Evolutionary conservation across 352 stramenopile genomes (phyloP), one percentile per base, ranked within the genome.

Genomic region (Phytophthora kernoviae): DNA sequence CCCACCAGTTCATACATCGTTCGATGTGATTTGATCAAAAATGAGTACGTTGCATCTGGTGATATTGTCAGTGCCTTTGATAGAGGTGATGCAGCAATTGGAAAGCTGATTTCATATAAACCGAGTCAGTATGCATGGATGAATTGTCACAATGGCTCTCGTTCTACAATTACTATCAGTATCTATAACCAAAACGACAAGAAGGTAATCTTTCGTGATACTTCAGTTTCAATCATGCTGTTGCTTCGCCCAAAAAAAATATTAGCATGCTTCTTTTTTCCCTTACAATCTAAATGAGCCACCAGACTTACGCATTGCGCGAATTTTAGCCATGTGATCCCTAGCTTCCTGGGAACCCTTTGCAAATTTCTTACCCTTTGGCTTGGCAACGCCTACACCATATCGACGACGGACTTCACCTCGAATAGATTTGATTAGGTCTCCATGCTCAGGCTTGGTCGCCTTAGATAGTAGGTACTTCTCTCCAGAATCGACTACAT

Each of bases 161-260:
- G 40, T 33, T 37, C 34, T 1, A 39, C 50, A 7, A 37, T 58
- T 5, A 47, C 36, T 9, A 6, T 58, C 6, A 47, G 9, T 37
- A 46, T 57, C 6, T 37, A 40, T 21, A 40, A 58, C 47, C 50
- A 58, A 39, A 37, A 58, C n/a, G 50, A 58, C 15, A 17, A n/a
- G 2, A 22, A 17, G 4, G 36, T 47, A 5, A 18, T 27, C 12
- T 58, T 58, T 11, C 1, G 40, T 2, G 50, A 58, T 21, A 20
- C 20, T 7, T 37, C 14, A 1, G 40, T 58, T n/a, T 58, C 40
- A 8, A 58, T 58, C 26, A 49, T 49, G 36, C 50, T 58, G 7
- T 9, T 57, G 27, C 14, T 47, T 18, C 27, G 14, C 1, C 5
- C 10, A 30, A 30, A 6, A 30, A 30, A 6, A 7, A 30, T 7